Evolutionary conservation across 352 stramenopile genomes (phyloP).

Genomic region (Pythium chondricola): DNA sequence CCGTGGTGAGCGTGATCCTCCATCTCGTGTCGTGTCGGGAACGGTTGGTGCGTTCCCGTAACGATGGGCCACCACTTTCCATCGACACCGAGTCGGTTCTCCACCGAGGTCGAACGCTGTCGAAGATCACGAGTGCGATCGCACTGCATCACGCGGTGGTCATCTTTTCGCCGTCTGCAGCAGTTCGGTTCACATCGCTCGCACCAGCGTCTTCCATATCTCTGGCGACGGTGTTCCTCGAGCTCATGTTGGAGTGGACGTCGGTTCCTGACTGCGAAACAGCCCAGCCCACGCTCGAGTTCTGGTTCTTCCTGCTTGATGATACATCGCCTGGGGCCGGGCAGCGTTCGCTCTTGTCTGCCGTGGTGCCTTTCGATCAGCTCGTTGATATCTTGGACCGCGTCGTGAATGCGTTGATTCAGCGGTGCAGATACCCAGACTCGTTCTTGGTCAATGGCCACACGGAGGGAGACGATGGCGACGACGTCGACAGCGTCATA

Average conservation of each 20-base stretch:
- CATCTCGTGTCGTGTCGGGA: slow-evolving; percentile 17
- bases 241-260: slow-evolving; percentile 59
- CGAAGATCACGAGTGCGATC: slow-evolving; percentile 16
- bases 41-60: background rate
- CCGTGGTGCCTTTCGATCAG: slow-evolving; percentile 21
- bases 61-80: background rate
- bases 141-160: slow-evolving; percentile 16
- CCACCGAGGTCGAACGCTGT: too few relatives aligned
- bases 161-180: slow-evolving; percentile 12
- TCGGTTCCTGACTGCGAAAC: slow-evolving; percentile 45
- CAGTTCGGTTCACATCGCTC: background rate
- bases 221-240: slow-evolving; percentile 34
- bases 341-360: slow-evolving; percentile 35
- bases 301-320: slow-evolving; percentile 87
- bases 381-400: slow-evolving; percentile 42
- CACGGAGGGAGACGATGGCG: too few relatives aligned
- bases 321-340: slow-evolving; percentile 36
- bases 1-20: slow-evolving; percentile 24
- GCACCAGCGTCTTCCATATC: background rate
- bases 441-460: too few relatives aligned
- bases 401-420: slow-evolving; percentile 64
- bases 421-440: slow-evolving; percentile 52
- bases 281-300: slow-evolving; percentile 69
- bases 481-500: slow-evolving; percentile 52
- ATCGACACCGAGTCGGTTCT: background rate